These are phyloP conservation scores for Apiospora koreana DNA, from an alignment of 2,329 filamentous ascomycete species.

Conservation along the genomic window DNA sequence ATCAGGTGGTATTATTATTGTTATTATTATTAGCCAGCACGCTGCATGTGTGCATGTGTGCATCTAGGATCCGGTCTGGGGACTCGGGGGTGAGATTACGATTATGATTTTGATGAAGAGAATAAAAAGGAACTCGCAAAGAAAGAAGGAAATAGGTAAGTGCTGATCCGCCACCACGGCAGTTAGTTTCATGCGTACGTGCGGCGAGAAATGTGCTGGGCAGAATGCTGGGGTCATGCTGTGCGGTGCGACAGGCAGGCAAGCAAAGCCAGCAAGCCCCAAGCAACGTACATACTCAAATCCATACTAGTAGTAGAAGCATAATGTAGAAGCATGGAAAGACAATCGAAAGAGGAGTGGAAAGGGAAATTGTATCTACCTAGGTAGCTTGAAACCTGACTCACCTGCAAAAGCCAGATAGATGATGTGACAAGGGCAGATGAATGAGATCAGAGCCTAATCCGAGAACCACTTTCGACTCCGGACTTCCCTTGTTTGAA, in stretches of 20 bases:
- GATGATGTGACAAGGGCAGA: not conserved
- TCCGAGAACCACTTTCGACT: not conserved
- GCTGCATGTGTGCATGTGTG: too few relatives aligned
- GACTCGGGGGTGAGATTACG: not conserved
- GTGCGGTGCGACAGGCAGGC: too few relatives aligned
- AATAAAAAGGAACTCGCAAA: too few relatives aligned
- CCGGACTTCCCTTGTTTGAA: not conserved
- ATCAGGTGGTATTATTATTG: too few relatives aligned
- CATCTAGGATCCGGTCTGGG: not conserved
- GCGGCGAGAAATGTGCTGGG: not conserved
- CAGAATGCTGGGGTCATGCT: not conserved
- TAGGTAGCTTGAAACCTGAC: constrained; percentile 1
- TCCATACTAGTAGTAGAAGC: not conserved
- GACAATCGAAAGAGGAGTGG: not conserved
- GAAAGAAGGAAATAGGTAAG: not conserved
- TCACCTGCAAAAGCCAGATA: not conserved
- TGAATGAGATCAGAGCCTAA: constrained; percentile 1
- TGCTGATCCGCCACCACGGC: not conserved
- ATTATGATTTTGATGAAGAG: not conserved
- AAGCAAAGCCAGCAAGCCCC: not conserved
- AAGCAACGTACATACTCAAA: not conserved
- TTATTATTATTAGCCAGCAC: too few relatives aligned
- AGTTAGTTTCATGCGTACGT: not conserved
- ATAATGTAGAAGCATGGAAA: not conserved
- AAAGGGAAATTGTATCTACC: not conserved